These are phyloP conservation scores for Chaetomiaceae sp. DNA, from an alignment of 2,329 filamentous ascomycete species.

Conservation along the genomic window DNA sequence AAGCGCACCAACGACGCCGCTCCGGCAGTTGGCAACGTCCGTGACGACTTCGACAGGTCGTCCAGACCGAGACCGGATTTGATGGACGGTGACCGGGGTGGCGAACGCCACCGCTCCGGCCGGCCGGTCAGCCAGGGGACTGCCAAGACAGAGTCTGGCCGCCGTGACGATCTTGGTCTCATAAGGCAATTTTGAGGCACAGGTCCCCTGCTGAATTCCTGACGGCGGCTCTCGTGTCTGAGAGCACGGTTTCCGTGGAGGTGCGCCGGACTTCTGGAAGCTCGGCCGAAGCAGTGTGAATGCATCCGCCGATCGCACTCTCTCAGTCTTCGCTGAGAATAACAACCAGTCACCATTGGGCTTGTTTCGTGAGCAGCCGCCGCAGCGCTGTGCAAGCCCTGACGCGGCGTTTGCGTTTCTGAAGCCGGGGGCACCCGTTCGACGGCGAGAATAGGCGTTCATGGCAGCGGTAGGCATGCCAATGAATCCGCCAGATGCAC, in stretches of 20 bases:
- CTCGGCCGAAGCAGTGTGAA: no score
- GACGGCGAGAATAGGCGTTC: neutral
- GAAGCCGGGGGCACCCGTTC: neutral
- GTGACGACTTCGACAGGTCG: neutral
- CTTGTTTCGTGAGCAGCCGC: no score
- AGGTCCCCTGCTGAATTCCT: neutral
- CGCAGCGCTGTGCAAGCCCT: no score
- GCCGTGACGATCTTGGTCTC: no score
- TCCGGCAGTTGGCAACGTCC: neutral
- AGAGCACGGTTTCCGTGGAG: neutral
- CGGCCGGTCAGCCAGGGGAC: neutral
- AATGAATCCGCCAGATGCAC: neutral
- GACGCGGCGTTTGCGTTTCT: no score
- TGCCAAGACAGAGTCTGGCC: neutral
- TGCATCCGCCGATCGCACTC: no score
- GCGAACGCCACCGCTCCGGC: neutral
- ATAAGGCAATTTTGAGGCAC: no score
- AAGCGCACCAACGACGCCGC: neutral
- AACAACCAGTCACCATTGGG: no score
- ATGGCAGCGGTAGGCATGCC: neutral
- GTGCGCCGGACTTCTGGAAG: no score
- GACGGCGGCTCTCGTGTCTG: neutral
- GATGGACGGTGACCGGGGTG: neutral
- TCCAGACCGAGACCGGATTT: neutral
- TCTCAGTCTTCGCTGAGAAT: no score